phyloP scores from a whole-genome alignment of 257 asterid species.

The Pogostemon cablin region DNA sequence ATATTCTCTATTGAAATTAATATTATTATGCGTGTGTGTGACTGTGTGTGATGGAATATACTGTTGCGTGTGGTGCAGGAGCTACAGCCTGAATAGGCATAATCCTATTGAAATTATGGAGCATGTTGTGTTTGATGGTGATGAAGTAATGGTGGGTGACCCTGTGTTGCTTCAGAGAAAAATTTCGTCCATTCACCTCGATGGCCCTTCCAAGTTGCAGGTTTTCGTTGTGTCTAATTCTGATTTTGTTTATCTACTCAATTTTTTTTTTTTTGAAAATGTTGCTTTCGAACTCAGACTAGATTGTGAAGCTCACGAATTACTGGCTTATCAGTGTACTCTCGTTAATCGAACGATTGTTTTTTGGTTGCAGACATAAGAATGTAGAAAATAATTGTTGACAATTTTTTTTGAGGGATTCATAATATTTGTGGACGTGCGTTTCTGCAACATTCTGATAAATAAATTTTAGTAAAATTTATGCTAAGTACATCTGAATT shows the following conservation, averaged over 20 bases:
- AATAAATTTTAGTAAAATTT: neutral
- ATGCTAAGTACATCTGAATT: constrained; percentile 11
- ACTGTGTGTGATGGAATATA: constrained; percentile 18
- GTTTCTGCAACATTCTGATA: neutral
- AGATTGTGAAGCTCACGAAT: constrained; percentile 9
- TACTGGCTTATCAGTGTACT: constrained; percentile 1
- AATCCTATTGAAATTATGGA: constrained; percentile 54
- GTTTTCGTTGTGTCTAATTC: constrained; percentile 33
- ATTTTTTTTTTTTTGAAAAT: neutral
- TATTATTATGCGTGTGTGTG: neutral
- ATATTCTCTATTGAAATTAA: neutral
- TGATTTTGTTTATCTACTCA: neutral
- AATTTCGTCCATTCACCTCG: constrained; percentile 56
- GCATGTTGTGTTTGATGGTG: constrained; percentile 55
- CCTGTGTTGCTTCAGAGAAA: constrained; percentile 54
- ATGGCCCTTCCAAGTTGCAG: constrained; percentile 80
- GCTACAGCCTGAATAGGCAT: constrained; percentile 35
- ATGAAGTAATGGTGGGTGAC: constrained; percentile 65
- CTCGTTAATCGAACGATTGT: neutral
- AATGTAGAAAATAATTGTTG: neutral
- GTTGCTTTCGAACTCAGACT: neutral
- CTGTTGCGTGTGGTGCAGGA: constrained; percentile 42
- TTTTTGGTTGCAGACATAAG: neutral
- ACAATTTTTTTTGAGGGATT: neutral
- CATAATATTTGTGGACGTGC: neutral